A percentile compares a stretch with the other conserved stretches of the same genome.
Evolutionary conservation across 495 filamentous ascomycete genomes (phyloP).

Genomic region (Cercophora newfieldiana): DNA sequence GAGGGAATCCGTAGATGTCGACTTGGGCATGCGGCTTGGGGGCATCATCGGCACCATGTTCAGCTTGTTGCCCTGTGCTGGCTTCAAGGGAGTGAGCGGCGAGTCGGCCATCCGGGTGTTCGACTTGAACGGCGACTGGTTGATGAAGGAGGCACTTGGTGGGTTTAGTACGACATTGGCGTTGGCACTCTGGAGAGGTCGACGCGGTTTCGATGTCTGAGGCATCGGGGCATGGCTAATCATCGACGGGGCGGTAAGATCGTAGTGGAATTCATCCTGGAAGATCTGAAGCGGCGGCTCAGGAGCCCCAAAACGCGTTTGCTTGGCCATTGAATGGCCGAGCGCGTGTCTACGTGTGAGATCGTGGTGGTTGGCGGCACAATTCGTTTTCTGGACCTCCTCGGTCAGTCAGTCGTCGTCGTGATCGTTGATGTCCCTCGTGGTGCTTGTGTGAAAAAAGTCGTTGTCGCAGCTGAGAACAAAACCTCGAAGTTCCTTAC

Average conservation of each 20-base stretch:
- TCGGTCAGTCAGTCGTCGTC: background rate
- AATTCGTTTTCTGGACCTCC: background rate
- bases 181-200: conserved; percentile 52
- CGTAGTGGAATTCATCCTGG: conserved; percentile 58
- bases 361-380: background rate
- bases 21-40: conserved; percentile 51
- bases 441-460: background rate
- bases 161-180: conserved; percentile 58
- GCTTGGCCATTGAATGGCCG: conserved; percentile 44
- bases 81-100: conserved; percentile 47
- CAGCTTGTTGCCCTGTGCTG: conserved; percentile 49
- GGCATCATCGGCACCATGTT: conserved; percentile 70
- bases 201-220: conserved; percentile 46
- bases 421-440: background rate
- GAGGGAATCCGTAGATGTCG: conserved; percentile 79
- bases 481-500: background rate
- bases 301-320: conserved; percentile 60
- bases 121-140: conserved; percentile 60
- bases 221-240: conserved; percentile 56
- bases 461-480: background rate
- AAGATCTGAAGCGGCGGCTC: conserved; percentile 61
- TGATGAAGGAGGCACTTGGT: conserved; percentile 48
- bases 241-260: conserved; percentile 40
- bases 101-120: conserved; percentile 38
- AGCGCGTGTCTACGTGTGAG: conserved; percentile 10